These are phyloP conservation scores for Myriosclerotinia scirpicola DNA, from an alignment of 2,329 filamentous ascomycete genomes.

Conservation along the genomic window DNA sequence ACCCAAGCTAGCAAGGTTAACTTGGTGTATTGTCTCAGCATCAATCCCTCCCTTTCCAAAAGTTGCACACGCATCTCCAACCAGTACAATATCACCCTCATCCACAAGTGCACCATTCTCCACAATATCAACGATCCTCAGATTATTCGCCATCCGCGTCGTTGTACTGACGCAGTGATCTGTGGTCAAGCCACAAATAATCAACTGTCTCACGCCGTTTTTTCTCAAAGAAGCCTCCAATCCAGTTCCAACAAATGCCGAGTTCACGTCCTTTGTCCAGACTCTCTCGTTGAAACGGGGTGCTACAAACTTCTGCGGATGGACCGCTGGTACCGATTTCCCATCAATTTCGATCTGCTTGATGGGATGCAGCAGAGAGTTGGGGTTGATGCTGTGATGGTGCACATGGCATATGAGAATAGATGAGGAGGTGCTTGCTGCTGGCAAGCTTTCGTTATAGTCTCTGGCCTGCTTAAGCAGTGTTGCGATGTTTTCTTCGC, in stretches of 20 bases:
- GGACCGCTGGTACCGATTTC: slow-evolving; percentile 1
- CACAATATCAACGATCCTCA: slow-evolving; percentile 11
- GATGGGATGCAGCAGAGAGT: slow-evolving; percentile 2
- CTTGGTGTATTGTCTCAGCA: slow-evolving; percentile 11
- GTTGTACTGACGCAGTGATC: slow-evolving; percentile 10
- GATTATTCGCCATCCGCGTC: slow-evolving; percentile 1
- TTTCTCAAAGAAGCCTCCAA: not conserved
- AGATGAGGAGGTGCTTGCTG: not conserved
- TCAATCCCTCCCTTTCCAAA: slow-evolving; percentile 1
- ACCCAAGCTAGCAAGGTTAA: slow-evolving; percentile 13
- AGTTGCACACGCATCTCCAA: slow-evolving; percentile 12
- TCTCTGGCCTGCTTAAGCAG: not conserved
- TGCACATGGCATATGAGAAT: slow-evolving; percentile 11
- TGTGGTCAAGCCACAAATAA: slow-evolving; percentile 8
- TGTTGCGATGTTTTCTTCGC: slow-evolving; percentile 8
- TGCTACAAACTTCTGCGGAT: not conserved
- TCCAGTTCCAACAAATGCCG: not conserved
- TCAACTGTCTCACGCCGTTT: slow-evolving; percentile 4
- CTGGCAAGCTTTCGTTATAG: not conserved
- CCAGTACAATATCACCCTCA: not conserved
- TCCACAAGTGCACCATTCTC: slow-evolving; percentile 2
- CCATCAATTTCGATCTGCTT: slow-evolving; percentile 4
- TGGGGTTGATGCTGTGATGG: slow-evolving; percentile 8
- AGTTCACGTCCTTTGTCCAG: slow-evolving; percentile 8
- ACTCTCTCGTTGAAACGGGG: slow-evolving; percentile 5